Evolutionary conservation across 2,329 filamentous ascomycete species (phyloP), one percentile per base, ranked within the genome.

Genomic region (Penicillium sp.): DNA sequence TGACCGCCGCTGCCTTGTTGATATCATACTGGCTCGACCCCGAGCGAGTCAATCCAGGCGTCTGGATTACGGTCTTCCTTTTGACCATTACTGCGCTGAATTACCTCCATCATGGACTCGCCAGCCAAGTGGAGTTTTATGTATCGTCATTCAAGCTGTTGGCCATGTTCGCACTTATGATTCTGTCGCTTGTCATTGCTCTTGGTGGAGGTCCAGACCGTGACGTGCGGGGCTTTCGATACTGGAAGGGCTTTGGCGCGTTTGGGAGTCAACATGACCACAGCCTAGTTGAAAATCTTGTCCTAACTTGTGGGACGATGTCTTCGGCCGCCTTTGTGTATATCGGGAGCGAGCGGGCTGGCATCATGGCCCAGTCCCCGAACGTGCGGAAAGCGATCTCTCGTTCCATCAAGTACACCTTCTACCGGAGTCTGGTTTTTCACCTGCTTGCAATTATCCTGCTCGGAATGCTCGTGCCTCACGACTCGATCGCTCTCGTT

Each of bases 391-490:
- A 83, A 69, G 87, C 84, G 20, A 85, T 92, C 46, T 88, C 88
- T 10, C 82, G 85, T 54, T 88, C 88, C 46, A 90, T 91, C 75
- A 87, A 84, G 68, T 79, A 90, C 41, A 91, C 87, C 51, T 91
- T 92, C 69, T 92, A 84, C 74, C 87, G 89, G 50, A 90, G 92
- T 66, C 72, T 90, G 61, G 77, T 91, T 74, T 91, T 92, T 77
- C 92, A 92, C 77, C 79, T 85, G 65, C 71, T 90, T 54, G 84
- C 81, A 16, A 85, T 91, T 35, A 81, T 91, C 50, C 78, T 92
- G 43, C 75, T 92, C 46, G 88, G 88, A 62, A 88, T 90, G 83
- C 79, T 87, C 46, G 84, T 92, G 7, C 87, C 88, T 2, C 90
- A 87, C 75, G 74, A 90, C 76, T 81, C 81, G 33, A 0, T 57